Evolutionary conservation across 1,139 yeast genomes (phyloP).

Genomic region (Diutina mesorugosa): DNA sequence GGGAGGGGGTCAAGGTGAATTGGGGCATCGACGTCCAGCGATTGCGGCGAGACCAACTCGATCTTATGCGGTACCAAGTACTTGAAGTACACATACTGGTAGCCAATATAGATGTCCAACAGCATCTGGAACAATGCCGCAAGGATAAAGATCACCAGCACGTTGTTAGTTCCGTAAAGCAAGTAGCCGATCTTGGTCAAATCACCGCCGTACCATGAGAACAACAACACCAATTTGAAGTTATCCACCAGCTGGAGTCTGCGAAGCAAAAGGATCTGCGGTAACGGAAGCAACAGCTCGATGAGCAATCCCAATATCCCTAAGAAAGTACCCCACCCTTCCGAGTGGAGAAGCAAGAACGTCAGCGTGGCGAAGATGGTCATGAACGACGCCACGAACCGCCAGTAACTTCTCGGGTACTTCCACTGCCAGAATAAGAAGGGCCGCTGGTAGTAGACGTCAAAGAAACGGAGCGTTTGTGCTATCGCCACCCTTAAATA

Average conservation of each 20-base stretch:
- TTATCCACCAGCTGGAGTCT: slow-evolving; percentile 63
- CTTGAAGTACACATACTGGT: slow-evolving; percentile 48
- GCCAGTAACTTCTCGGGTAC: slow-evolving; percentile 50
- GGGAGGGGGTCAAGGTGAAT: not conserved
- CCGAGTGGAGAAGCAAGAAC: slow-evolving; percentile 22
- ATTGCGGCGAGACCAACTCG: not conserved
- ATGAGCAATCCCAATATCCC: slow-evolving; percentile 66
- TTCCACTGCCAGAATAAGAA: slow-evolving; percentile 81
- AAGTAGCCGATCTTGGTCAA: slow-evolving; percentile 63
- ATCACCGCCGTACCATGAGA: slow-evolving; percentile 89
- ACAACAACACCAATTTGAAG: slow-evolving; percentile 58
- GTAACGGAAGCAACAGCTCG: slow-evolving; percentile 77
- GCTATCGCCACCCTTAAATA: not conserved
- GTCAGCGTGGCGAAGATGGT: slow-evolving; percentile 30
- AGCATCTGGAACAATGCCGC: slow-evolving; percentile 78
- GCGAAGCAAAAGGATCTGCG: slow-evolving; percentile 67
- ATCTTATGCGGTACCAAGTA: slow-evolving; percentile 9
- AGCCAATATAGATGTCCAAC: slow-evolving; percentile 63
- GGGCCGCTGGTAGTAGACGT: slow-evolving; percentile 56
- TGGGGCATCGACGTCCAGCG: not conserved
- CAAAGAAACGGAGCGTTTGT: slow-evolving; percentile 43
- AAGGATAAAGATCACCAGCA: slow-evolving; percentile 54
- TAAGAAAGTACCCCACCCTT: slow-evolving; percentile 39
- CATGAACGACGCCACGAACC: slow-evolving; percentile 40
- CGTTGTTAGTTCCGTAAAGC: slow-evolving; percentile 56